Percentiles rank a stretch among this genome's conserved stretches.
These are phyloP conservation scores for Fistulinella cinereoalba DNA, from an alignment of 1,284 basidiomycete species.

Conservation along the genomic window DNA sequence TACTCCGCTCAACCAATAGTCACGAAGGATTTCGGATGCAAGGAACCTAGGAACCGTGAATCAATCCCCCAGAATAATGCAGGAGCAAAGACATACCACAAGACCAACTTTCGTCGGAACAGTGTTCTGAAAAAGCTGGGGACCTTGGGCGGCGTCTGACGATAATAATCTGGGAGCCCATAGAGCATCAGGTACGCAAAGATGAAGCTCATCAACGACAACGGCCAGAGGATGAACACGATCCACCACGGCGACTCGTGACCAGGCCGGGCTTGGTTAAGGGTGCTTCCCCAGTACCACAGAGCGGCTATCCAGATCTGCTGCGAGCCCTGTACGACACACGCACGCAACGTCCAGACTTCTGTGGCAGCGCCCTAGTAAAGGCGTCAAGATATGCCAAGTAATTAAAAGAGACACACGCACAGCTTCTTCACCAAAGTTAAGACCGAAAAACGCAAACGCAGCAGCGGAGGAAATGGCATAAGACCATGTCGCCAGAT, in stretches of 20 bases:
- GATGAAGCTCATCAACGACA: slow-evolving; percentile 67
- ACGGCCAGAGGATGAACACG: slow-evolving; percentile 78
- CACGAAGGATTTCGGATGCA: slow-evolving; percentile 81
- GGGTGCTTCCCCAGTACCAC: slow-evolving; percentile 90
- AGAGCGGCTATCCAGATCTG: slow-evolving; percentile 91
- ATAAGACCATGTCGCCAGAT: slow-evolving; percentile 85
- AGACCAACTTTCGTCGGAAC: slow-evolving; percentile 83
- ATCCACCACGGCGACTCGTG: slow-evolving; percentile 78
- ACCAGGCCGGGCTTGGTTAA: slow-evolving; percentile 54
- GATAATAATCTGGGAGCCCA: slow-evolving; percentile 85
- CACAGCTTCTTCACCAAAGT: slow-evolving; percentile 94
- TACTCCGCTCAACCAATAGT: slow-evolving; percentile 91
- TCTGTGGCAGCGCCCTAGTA: slow-evolving; percentile 82
- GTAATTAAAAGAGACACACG: slow-evolving; percentile 22
- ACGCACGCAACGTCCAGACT: slow-evolving; percentile 86
- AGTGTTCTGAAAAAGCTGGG: slow-evolving; percentile 87
- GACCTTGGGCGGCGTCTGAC: slow-evolving; percentile 88
- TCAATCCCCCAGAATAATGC: not conserved
- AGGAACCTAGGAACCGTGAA: slow-evolving; percentile 52
- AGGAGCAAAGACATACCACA: slow-evolving; percentile 51
- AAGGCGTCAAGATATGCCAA: slow-evolving; percentile 10
- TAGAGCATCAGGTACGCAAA: slow-evolving; percentile 83
- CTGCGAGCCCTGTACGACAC: slow-evolving; percentile 88
- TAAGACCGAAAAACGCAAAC: slow-evolving; percentile 90
- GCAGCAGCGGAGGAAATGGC: slow-evolving; percentile 86